These are phyloP conservation scores for Lipomyces starkeyi DNA, from an alignment of 805 yeast species.

Conservation along the genomic window DNA sequence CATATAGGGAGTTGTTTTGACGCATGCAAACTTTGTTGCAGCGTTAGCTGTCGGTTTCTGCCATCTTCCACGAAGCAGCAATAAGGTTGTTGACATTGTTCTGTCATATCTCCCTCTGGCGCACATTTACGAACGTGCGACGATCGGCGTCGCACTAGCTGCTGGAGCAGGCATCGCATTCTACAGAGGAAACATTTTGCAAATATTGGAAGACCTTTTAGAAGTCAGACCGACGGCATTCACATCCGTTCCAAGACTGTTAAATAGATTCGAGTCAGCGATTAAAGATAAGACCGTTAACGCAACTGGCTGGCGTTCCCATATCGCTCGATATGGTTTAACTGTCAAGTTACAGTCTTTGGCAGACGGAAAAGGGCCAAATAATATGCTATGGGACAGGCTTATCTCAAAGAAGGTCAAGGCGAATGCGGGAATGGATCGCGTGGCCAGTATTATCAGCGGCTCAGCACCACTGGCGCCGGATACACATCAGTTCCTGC, in stretches of 20 bases:
- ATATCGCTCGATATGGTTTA: constrained; percentile 50
- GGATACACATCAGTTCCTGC: constrained; percentile 64
- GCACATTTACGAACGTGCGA: constrained; percentile 62
- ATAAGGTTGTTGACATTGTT: constrained; percentile 44
- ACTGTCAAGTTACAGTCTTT: constrained; percentile 49
- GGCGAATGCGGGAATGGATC: constrained; percentile 56
- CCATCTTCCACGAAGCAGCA: constrained; percentile 27
- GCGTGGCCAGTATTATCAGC: constrained; percentile 50
- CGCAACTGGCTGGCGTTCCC: constrained; percentile 55
- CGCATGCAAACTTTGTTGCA: constrained; percentile 59
- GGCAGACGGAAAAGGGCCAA: constrained; percentile 51
- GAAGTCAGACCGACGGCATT: constrained; percentile 59
- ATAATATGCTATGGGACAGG: constrained; percentile 47
- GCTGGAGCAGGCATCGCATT: constrained; percentile 61
- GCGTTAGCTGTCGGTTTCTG: constrained; percentile 50
- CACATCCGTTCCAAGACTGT: constrained; percentile 68
- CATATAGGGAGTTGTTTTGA: constrained; percentile 58
- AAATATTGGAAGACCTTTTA: constrained; percentile 64
- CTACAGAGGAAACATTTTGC: constrained; percentile 57
- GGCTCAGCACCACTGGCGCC: constrained; percentile 78
- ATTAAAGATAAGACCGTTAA: constrained; percentile 56
- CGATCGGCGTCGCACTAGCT: constrained; percentile 52
- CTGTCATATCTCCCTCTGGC: constrained; percentile 60
- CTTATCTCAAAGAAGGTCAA: constrained; percentile 54
- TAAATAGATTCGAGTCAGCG: constrained; percentile 66